Percentiles rank a stretch among this genome's conserved stretches.
Evolutionary conservation across 2,329 filamentous ascomycete genomes (phyloP).

Genomic region (Neofusicoccum kwambonambiense): DNA sequence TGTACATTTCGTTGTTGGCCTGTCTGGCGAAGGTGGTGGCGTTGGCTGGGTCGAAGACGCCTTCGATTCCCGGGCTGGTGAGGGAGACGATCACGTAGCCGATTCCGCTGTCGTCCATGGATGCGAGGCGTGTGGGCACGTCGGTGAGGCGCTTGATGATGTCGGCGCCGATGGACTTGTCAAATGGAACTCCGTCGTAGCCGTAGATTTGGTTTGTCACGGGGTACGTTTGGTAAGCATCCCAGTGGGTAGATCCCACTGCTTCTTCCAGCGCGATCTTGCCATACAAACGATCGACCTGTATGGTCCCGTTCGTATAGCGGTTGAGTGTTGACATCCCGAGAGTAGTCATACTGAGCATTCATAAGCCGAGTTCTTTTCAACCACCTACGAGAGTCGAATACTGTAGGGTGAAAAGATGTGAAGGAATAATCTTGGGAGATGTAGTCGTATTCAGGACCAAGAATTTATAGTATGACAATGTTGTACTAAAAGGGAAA

Average conservation of each 20-base stretch:
- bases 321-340: conserved; percentile 1
- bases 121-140: conserved; percentile 24
- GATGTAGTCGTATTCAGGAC: background rate
- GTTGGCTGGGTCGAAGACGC: conserved; percentile 24
- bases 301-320: background rate
- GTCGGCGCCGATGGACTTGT: background rate
- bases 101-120: conserved; percentile 23
- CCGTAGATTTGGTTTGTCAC: background rate
- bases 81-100: conserved; percentile 29
- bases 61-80: conserved; percentile 29
- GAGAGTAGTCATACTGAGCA: background rate
- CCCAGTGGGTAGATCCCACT: background rate
- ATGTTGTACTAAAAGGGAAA: background rate
- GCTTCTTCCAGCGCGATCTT: conserved; percentile 7
- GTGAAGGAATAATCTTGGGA: background rate
- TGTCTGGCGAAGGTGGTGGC: conserved; percentile 26
- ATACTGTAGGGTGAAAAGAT: background rate
- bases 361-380: background rate
- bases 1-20: conserved; percentile 25
- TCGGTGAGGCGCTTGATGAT: background rate
- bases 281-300: background rate
- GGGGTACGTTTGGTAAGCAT: background rate
- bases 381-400: background rate
- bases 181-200: background rate
- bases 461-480: background rate